Percentiles rank a stretch among this genome's conserved stretches.
phyloP scores from a whole-genome alignment of 306 rosid species.

The Potentilla sterilis region DNA sequence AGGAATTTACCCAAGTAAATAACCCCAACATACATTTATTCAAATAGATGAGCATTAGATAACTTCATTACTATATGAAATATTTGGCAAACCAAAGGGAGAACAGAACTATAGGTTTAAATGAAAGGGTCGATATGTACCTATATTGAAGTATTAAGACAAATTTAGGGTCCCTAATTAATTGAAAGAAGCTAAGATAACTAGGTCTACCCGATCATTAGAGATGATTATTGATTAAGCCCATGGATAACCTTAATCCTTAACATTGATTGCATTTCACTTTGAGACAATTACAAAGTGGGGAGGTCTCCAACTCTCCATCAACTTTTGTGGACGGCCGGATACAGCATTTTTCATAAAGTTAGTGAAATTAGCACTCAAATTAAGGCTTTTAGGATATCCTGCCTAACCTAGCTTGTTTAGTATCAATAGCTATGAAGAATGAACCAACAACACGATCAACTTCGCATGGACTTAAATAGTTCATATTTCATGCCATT shows the following conservation, averaged over 20 bases:
- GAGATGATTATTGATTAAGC: background rate
- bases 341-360: background rate
- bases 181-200: background rate
- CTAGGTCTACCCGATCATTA: background rate
- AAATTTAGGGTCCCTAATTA: background rate
- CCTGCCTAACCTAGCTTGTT: background rate
- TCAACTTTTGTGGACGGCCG: background rate
- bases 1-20: too few relatives aligned
- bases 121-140: background rate
- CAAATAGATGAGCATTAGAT: background rate
- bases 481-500: background rate
- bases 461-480: background rate
- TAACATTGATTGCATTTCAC: background rate
- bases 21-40: background rate
- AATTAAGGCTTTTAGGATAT: background rate
- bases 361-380: background rate
- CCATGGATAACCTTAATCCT: background rate
- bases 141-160: background rate
- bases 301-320: background rate
- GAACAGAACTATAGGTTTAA: background rate
- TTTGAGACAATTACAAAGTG: background rate
- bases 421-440: background rate
- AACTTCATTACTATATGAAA: background rate
- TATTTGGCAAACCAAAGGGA: background rate
- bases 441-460: background rate